Percentiles rank a stretch among this genome's conserved stretches.
phyloP scores from a whole-genome alignment of 1,284 basidiomycete genomes.

The Rhodotorula sp. region DNA sequence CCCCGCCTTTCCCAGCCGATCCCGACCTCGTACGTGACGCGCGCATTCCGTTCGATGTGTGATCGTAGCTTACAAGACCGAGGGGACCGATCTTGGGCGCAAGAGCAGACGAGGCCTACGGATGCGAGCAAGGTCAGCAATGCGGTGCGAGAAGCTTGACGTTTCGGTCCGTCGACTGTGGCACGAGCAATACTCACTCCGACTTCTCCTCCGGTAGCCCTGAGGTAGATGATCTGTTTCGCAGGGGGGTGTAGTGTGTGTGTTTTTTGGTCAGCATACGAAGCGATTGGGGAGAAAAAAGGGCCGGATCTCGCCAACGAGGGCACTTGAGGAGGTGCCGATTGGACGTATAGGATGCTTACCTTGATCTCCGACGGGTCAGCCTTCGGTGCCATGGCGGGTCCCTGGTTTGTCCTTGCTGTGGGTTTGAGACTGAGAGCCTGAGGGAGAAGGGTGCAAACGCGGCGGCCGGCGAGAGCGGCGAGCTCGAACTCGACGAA shows the following conservation, averaged over 20 bases:
- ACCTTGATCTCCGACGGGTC: too few relatives aligned
- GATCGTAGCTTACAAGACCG: constrained; percentile 75
- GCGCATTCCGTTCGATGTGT: background rate
- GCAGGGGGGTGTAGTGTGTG: too few relatives aligned
- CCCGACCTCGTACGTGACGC: background rate
- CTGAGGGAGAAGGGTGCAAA: too few relatives aligned
- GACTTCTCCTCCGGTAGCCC: constrained; percentile 99
- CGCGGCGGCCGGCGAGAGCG: too few relatives aligned
- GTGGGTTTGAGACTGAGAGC: too few relatives aligned
- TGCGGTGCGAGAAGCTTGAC: too few relatives aligned
- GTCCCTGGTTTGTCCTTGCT: too few relatives aligned
- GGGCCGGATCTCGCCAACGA: background rate
- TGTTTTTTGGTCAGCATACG: constrained; percentile 46
- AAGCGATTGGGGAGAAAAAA: constrained; percentile 46
- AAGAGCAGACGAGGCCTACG: constrained; percentile 82
- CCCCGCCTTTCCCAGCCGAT: background rate
- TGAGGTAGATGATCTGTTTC: constrained; percentile 85
- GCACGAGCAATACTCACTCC: constrained; percentile 55
- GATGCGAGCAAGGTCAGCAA: background rate
- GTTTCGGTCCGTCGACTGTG: too few relatives aligned
- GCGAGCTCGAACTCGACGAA: too few relatives aligned
- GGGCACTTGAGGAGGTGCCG: too few relatives aligned
- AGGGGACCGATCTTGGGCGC: constrained; percentile 99
- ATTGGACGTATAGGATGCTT: too few relatives aligned
- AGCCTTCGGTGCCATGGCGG: too few relatives aligned